A percentile compares a stretch with the other conserved stretches of the same genome.
Evolutionary conservation across 441 rosid genomes (phyloP).

Genomic region (Corymbia calophylla): DNA sequence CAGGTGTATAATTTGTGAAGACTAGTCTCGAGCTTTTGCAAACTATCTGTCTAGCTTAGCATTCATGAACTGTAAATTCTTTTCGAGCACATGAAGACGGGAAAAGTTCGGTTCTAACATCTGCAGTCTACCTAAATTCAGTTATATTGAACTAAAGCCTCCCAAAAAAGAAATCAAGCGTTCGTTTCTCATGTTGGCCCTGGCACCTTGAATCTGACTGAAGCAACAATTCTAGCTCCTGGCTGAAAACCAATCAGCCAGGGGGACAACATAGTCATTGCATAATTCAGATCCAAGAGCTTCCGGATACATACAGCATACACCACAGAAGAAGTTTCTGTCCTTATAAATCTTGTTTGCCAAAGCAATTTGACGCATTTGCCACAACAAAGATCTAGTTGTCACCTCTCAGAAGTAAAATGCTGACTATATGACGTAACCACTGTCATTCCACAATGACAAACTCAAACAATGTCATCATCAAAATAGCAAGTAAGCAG

Average conservation of each 20-base stretch:
- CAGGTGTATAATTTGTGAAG: not conserved
- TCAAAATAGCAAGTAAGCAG: not conserved
- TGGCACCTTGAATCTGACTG: not conserved
- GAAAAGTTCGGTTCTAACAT: not conserved
- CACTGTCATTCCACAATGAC: not conserved
- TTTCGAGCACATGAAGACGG: not conserved
- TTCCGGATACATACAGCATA: not conserved
- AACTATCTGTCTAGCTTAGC: not conserved
- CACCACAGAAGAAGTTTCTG: not conserved
- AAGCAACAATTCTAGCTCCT: not conserved
- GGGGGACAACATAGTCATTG: not conserved
- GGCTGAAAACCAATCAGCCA: not conserved
- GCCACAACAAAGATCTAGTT: not conserved
- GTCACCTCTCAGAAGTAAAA: not conserved
- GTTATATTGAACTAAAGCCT: not conserved
- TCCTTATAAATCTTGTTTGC: not conserved
- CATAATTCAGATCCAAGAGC: not conserved
- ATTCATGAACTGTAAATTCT: not conserved
- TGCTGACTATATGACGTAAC: not conserved
- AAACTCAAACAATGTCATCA: not conserved
- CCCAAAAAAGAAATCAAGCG: too few species aligned
- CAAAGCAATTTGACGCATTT: not conserved
- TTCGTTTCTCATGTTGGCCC: not conserved
- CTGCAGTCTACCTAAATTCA: not conserved
- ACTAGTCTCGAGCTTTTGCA: not conserved